Conservation (phyloP, 1,284 basidiomycete genomes). For the Xerocomus tenax region DNA sequence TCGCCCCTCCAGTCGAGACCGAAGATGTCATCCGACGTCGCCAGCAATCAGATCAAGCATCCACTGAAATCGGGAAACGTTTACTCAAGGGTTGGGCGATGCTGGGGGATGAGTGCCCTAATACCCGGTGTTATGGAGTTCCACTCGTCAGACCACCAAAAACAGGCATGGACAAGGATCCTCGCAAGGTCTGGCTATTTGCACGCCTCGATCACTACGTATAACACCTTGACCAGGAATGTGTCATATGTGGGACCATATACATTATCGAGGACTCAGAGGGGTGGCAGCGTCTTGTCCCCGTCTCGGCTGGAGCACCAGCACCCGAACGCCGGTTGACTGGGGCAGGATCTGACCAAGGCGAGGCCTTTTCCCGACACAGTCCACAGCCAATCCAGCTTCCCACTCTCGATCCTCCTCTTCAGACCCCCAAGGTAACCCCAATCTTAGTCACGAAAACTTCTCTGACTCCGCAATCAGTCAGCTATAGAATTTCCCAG, state of each 20-base stretch:
- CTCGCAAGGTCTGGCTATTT: conserved; percentile 46
- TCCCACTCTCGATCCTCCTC: conserved; percentile 28
- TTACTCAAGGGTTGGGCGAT: conserved; percentile 77
- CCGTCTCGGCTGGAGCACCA: conserved; percentile 19
- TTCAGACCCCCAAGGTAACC: conserved; percentile 27
- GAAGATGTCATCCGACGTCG: conserved; percentile 57
- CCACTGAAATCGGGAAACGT: conserved; percentile 65
- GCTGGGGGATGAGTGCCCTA: conserved; percentile 74
- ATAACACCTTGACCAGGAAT: conserved; percentile 47
- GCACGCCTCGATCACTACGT: conserved; percentile 1
- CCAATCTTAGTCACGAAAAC: neutral
- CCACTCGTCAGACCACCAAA: conserved; percentile 70
- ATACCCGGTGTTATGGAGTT: conserved; percentile 55
- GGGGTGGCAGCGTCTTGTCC: conserved; percentile 44
- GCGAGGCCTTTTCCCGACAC: conserved; percentile 12
- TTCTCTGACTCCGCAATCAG: conserved; percentile 17
- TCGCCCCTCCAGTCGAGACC: conserved; percentile 53
- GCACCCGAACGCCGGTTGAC: conserved; percentile 3
- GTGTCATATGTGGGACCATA: conserved; percentile 60
- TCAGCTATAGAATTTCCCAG: conserved; percentile 17
- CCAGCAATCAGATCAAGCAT: conserved; percentile 71
- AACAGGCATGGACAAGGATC: conserved; percentile 49
- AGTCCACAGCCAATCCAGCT: conserved; percentile 29
- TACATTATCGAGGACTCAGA: conserved; percentile 52
- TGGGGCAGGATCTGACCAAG: conserved; percentile 10